Percentiles rank a stretch among this genome's conserved stretches.
phyloP scores from a whole-genome alignment of 371 early-diverging fungal genomes.

The Chytridium lagenaria region DNA sequence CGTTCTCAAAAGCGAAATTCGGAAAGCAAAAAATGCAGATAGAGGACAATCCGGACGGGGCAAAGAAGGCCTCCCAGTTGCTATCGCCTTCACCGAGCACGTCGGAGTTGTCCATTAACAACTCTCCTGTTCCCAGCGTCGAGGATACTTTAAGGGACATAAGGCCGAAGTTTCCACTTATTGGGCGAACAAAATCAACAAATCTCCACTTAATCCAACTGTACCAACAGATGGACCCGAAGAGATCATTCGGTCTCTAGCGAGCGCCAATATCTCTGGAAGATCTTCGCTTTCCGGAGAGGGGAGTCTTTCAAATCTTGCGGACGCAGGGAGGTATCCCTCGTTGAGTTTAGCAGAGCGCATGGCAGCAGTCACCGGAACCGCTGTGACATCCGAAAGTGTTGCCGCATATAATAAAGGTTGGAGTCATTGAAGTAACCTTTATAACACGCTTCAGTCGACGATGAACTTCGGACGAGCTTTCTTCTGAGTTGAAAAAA shows the following conservation, averaged over 20 bases:
- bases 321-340: constrained; percentile 35
- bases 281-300: constrained; percentile 23
- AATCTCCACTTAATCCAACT: constrained; percentile 2
- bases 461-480: constrained; percentile 45
- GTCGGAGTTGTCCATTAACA: neutral
- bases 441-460: neutral
- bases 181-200: constrained; percentile 26
- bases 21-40: neutral
- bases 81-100: neutral
- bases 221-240: neutral
- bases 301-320: constrained; percentile 23
- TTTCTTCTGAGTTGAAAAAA: constrained; percentile 51
- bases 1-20: neutral
- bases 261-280: constrained; percentile 22
- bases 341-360: constrained; percentile 52
- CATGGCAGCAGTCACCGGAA: constrained; percentile 53
- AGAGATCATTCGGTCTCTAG: constrained; percentile 26
- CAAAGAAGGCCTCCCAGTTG: neutral
- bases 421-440: neutral
- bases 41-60: neutral
- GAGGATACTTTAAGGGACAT: constrained; percentile 10
- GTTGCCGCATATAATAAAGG: constrained; percentile 47
- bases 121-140: constrained; percentile 3
- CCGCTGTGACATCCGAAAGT: constrained; percentile 53
- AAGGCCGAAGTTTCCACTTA: neutral